Base-by-base conservation (phyloP, 352 stramenopile genomes). In the Pythium periplocum region DNA sequence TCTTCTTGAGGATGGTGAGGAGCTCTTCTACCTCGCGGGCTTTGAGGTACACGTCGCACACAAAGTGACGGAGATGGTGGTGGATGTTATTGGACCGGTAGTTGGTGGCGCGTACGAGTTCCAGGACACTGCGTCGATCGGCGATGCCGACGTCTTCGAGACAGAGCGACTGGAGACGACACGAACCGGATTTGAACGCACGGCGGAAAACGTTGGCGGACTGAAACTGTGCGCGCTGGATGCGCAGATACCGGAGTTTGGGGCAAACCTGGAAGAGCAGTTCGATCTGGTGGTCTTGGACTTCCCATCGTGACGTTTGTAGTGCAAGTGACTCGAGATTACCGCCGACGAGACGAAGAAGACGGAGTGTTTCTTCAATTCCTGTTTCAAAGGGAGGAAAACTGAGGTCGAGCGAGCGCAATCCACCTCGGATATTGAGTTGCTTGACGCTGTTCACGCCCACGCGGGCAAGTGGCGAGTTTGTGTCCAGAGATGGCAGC, bases 11-110 rank as follows among this genome's bases (percentile, higher is more conserved):
- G 6, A 64, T 31, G 0, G 57, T 50, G 11, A 64, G 33, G 17
- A 64, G 36, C n/a, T 64, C 50, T 4, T 34, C 40, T 1, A 64
- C 35, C 2, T 59, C 17, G 38, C 17, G 52, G 12, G 57, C 57
- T 8, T 64, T 50, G 34, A 64, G 57, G 35, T 64, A 64, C 34
- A 59, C 58, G 50, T 64, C 57, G 46, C 51, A 64, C 11, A 49
- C 50, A 37, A 64, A 64, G 34, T 64, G 50, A 7, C 51, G 49
- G 44, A 64, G 49, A 2, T 37, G 31, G 32, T 35, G 57, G 35
- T 58, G 33, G 6, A 64, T 10, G 2, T 11, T 11, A 11, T 6
- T 45, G 6, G 12, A 11, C 1, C 6, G 33, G 12, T 59, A 39
- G 26, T 64, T 64, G 39, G 46, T 59, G 2, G 39, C 32, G 1